Percentiles rank a stretch among this genome's conserved stretches.
phyloP scores from a whole-genome alignment of 2,329 filamentous ascomycete species.

The Diaporthe ampelina region DNA sequence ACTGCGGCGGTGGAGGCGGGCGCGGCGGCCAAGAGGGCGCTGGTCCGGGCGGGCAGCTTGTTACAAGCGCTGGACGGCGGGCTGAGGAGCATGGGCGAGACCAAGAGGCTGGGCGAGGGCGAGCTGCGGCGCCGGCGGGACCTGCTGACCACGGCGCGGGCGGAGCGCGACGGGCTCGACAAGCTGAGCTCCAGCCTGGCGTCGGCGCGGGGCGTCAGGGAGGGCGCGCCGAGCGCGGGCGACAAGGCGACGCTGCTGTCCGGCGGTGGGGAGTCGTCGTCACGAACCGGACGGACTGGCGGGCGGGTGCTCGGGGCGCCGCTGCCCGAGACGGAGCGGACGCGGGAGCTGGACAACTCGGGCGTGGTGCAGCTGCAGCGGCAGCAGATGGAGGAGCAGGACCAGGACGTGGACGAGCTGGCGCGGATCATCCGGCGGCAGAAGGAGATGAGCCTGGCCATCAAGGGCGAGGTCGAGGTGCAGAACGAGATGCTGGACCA shows the following conservation, averaged over 20 bases:
- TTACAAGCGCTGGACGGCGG: conserved; percentile 76
- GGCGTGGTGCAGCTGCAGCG: conserved; percentile 82
- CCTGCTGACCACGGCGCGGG: conserved; percentile 76
- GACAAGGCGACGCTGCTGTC: conserved; percentile 67
- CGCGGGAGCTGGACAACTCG: conserved; percentile 81
- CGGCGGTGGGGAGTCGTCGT: conserved; percentile 45
- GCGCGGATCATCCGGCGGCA: conserved; percentile 79
- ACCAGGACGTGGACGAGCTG: conserved; percentile 78
- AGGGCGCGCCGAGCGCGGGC: conserved; percentile 62
- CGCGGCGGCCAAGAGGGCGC: conserved; percentile 79
- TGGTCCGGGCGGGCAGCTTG: conserved; percentile 77
- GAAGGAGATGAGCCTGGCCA: conserved; percentile 82
- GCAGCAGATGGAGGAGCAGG: conserved; percentile 81
- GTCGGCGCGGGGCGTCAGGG: conserved; percentile 52
- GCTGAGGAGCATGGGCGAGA: conserved; percentile 68
- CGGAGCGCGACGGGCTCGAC: conserved; percentile 83
- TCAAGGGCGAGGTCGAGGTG: conserved; percentile 79
- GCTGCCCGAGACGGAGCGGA: conserved; percentile 80
- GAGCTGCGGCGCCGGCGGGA: conserved; percentile 81
- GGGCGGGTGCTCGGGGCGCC: conserved; percentile 81
- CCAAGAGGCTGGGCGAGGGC: conserved; percentile 75
- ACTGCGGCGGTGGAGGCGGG: conserved; percentile 71
- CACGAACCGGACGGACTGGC: conserved; percentile 50
- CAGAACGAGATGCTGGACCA: conserved; percentile 79
- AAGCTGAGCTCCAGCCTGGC: conserved; percentile 73